Percentiles rank a stretch among this genome's conserved stretches.
These are phyloP conservation scores for Vitis hybrid DNA, from an alignment of 177 flowering plant genomes.

Conservation along the genomic window DNA sequence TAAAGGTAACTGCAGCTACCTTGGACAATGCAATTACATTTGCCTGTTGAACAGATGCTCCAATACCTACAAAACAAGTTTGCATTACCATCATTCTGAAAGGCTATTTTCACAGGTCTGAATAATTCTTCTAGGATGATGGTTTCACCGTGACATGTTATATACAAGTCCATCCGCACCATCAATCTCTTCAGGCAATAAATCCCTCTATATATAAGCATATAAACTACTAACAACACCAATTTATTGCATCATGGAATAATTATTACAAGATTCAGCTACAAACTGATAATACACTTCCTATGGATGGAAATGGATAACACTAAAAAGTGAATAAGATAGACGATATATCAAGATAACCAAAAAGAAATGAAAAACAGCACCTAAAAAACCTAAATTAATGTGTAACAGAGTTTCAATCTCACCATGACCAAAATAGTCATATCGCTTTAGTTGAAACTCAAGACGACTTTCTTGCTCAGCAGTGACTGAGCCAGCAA, in stretches of 20 bases:
- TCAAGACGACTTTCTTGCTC: slow-evolving; percentile 65
- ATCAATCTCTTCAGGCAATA: not conserved
- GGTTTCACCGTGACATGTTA: not conserved
- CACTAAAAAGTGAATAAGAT: not conserved
- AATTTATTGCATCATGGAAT: not conserved
- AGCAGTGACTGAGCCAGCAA: slow-evolving; percentile 42
- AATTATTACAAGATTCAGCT: not conserved
- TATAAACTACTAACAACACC: not conserved
- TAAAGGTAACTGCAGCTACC: slow-evolving; percentile 39
- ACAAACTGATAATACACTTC: not conserved
- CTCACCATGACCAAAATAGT: slow-evolving; percentile 90
- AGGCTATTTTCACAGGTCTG: no score
- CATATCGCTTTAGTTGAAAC: slow-evolving; percentile 61
- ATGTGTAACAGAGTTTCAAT: slow-evolving; percentile 8
- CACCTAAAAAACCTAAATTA: not conserved
- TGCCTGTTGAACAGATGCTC: slow-evolving; percentile 46
- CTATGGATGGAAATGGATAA: not conserved
- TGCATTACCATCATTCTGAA: not conserved
- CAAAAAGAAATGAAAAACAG: not conserved
- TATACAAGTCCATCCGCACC: not conserved
- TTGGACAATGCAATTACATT: slow-evolving; percentile 74
- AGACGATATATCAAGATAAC: not conserved
- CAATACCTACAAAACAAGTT: slow-evolving; percentile 44
- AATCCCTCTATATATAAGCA: not conserved
- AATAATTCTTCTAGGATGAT: not conserved